Percentiles rank a stretch among this genome's conserved stretches.
Conservation (phyloP, 78 protist species). For the Dictyostelium citrinum region DNA sequence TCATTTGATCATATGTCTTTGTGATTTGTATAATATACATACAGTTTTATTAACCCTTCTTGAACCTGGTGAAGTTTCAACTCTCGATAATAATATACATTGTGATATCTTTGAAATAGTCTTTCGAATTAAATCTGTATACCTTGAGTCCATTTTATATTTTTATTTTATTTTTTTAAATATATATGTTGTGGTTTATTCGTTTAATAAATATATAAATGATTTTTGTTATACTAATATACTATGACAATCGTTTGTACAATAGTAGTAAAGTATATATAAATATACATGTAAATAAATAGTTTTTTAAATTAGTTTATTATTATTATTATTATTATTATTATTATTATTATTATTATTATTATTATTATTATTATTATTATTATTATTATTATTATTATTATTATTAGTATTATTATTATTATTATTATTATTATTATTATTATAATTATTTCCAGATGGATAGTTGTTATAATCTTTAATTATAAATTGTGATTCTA, state of each 20-base stretch:
- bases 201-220: background rate
- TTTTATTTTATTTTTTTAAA: background rate
- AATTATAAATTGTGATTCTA: conserved; percentile 72
- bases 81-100: conserved; percentile 34
- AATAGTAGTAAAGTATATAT: background rate
- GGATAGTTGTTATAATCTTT: conserved; percentile 50
- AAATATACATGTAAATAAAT: background rate
- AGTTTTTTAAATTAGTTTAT: background rate
- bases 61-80: background rate
- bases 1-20: background rate
- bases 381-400: background rate
- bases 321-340: too few species aligned
- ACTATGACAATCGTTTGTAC: background rate
- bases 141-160: background rate
- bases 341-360: background rate
- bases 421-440: background rate
- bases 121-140: conserved; percentile 38
- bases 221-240: background rate
- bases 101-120: conserved; percentile 30
- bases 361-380: background rate
- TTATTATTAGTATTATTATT: background rate
- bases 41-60: conserved; percentile 39
- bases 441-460: background rate
- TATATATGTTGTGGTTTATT: background rate
- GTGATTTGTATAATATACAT: background rate